A percentile compares a stretch with the other conserved stretches of the same genome.
phyloP scores from a whole-genome alignment of 2,329 filamentous ascomycete genomes.

The Shiraia sp. region DNA sequence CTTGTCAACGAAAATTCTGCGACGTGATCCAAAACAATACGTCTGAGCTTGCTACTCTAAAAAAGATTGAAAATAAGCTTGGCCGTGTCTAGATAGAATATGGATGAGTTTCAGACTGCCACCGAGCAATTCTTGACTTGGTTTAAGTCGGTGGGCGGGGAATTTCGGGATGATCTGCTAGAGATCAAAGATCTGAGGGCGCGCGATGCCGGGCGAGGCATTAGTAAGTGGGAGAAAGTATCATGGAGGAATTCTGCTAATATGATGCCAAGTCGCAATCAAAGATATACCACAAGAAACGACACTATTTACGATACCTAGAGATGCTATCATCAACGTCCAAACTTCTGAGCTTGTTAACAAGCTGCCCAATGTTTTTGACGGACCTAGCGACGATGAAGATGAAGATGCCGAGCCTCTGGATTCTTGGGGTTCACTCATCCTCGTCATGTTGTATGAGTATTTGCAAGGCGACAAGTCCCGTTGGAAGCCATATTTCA shows the following conservation, averaged over 20 bases:
- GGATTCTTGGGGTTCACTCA: conserved; percentile 25
- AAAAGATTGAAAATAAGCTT: too few relatives aligned
- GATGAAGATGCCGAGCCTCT: conserved; percentile 19
- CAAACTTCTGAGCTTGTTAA: conserved; percentile 20
- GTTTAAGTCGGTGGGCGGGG: conserved; percentile 24
- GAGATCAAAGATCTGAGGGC: conserved; percentile 23
- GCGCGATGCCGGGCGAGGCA: conserved; percentile 25
- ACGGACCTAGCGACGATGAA: conserved; percentile 13
- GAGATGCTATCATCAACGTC: conserved; percentile 22
- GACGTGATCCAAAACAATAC: too few relatives aligned
- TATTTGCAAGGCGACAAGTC: conserved; percentile 22
- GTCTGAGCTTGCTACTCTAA: too few relatives aligned
- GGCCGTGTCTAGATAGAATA: conserved; percentile 2
- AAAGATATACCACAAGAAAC: conserved; percentile 20
- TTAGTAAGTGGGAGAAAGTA: conserved; percentile 14
- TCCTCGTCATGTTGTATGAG: conserved; percentile 27
- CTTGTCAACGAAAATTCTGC: too few relatives aligned
- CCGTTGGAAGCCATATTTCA: conserved; percentile 27
- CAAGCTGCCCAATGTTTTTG: conserved; percentile 20
- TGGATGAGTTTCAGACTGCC: conserved; percentile 19
- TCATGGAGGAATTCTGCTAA: too few relatives aligned
- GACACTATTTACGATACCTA: conserved; percentile 24
- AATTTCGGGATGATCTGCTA: conserved; percentile 24
- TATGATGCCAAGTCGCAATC: conserved; percentile 24
- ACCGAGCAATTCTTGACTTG: conserved; percentile 22